A percentile compares a stretch with the other conserved stretches of the same genome.
Conservation (phyloP, 345 rosid species). For the Arabis alpina region DNA sequence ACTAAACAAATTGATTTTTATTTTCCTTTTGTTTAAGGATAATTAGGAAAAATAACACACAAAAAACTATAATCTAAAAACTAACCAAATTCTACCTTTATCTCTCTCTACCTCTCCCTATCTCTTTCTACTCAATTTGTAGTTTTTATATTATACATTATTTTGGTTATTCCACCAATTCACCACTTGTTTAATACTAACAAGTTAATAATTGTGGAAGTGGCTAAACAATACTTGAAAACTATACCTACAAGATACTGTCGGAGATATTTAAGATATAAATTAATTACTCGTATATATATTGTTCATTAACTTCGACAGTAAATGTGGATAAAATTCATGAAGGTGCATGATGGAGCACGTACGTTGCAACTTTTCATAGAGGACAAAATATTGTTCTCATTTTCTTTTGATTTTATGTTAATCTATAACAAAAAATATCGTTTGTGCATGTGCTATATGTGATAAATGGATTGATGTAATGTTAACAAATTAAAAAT, state of each 20-base stretch:
- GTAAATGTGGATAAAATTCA: conserved; percentile 25
- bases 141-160: too few relatives aligned
- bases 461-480: neutral
- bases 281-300: neutral
- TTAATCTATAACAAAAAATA: neutral
- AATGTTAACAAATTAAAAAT: neutral
- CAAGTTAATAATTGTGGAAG: neutral
- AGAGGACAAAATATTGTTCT: neutral
- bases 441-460: neutral
- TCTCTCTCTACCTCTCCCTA: too few relatives aligned
- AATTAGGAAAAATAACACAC: too few relatives aligned
- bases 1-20: neutral
- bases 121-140: too few relatives aligned
- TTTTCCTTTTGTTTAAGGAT: neutral
- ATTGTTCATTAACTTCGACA: neutral
- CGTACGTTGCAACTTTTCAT: conserved; percentile 14
- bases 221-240: neutral
- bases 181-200: neutral
- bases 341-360: conserved; percentile 11
- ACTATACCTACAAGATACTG: neutral
- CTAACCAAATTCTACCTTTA: too few relatives aligned
- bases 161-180: too few relatives aligned
- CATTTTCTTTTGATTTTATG: neutral
- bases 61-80: too few relatives aligned
- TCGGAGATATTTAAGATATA: conserved; percentile 10